Evolutionary conservation across 1,284 basidiomycete species (phyloP), one percentile per base, ranked within the genome.

Genomic region (Moesziomyces parantarcticus): DNA sequence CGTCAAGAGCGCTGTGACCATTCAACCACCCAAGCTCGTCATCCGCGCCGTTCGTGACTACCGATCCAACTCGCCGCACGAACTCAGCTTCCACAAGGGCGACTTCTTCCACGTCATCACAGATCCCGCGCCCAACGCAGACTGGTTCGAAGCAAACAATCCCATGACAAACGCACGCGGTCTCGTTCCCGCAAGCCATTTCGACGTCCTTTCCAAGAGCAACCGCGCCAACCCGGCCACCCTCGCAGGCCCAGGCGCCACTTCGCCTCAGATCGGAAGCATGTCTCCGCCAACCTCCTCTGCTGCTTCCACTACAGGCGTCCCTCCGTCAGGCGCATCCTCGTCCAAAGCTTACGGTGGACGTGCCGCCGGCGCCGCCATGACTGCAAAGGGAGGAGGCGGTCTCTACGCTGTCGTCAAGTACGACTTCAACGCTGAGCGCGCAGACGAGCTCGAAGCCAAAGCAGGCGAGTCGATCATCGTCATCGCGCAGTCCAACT

Each of bases 21-120:
- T 76, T 29, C 83, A 66, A 5, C 94, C 94, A 2, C 94, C 97
- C 1, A 92, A 96, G 85, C 96, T 94, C 84, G 95, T 98, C 81
- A 97, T 99, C 80, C 91, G 92, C 61, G 95, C 97, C 6, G 87
- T 92, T 68, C 85, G 88, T 25, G 84, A 88, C 21, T 90, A 94
- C 85, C 86, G 88, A 44, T 89, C 92, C 2, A 87, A 88, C 58
- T 89, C 90, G 0, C 92, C 94, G 0, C 91, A 93, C 80, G 92
- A 98, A 81, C 89, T 99, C 56, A 90, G 92, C 44, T 99, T 98
- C 84, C 87, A 89, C 75, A 92, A 92, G 85, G 97, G 97, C 68
- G 97, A 99, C 86, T 98, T 98, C 86, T 98, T 97, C 87, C 93
- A 98, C 85, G 95, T 99, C 61, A 87, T 93, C 36, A 89, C 89